phyloP scores from a whole-genome alignment of 129 eudicot species.

The Helianthus tuberosus region DNA sequence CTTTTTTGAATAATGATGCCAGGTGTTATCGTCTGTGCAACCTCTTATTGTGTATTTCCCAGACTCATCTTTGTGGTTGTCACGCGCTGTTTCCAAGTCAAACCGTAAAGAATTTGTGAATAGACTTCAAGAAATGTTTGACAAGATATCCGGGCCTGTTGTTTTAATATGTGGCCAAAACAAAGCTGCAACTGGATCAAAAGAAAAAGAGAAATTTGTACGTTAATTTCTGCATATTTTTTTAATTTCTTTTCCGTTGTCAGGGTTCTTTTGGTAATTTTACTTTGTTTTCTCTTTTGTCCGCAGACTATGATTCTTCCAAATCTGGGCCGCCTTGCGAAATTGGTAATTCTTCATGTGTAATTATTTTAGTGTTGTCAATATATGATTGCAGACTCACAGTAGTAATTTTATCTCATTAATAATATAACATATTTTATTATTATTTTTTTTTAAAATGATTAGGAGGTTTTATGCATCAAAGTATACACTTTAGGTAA shows the following conservation, averaged over 20 bases:
- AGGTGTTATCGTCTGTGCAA: conserved; percentile 76
- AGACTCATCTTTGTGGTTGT: conserved; percentile 87
- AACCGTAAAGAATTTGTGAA: conserved; percentile 75
- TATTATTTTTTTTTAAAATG: background rate
- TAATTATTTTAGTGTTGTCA: too few species aligned
- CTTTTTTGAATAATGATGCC: conserved; percentile 28
- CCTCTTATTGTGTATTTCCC: conserved; percentile 95
- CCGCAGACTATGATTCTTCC: conserved; percentile 95
- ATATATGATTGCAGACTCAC: too few species aligned
- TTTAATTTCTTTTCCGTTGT: conserved; percentile 1
- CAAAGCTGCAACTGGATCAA: conserved; percentile 78
- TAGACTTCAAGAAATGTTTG: conserved; percentile 89
- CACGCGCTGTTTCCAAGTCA: conserved; percentile 81
- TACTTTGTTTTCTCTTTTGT: conserved; percentile 25
- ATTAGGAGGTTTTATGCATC: conserved; percentile 6
- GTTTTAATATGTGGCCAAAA: conserved; percentile 94
- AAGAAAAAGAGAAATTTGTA: conserved; percentile 93
- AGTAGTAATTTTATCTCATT: background rate
- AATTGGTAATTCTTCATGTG: conserved; percentile 59
- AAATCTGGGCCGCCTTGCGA: conserved; percentile 90
- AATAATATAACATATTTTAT: background rate
- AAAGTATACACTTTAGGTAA: background rate
- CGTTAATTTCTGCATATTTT: conserved; percentile 30
- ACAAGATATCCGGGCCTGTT: conserved; percentile 83
- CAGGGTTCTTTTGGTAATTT: conserved; percentile 13